Evolutionary conservation across 2,329 filamentous ascomycete species (phyloP), one percentile per base, ranked within the genome.

Genomic region (Nemania sp.): DNA sequence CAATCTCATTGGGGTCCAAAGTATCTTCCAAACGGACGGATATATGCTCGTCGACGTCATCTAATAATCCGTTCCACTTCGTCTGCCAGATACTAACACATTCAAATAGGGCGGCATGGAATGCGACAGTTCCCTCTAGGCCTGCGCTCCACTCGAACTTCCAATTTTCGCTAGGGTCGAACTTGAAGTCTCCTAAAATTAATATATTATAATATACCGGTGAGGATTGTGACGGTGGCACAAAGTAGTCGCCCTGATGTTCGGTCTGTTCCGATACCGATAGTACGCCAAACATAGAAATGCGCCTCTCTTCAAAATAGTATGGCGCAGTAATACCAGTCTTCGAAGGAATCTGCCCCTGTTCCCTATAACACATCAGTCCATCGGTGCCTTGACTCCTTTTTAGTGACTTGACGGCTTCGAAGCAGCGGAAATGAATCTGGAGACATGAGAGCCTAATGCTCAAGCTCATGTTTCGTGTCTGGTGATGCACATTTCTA

Each of bases 181-280:
- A 35, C 5, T 35, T 3, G n/a, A 24, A 7, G 7, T 59, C 56
- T 7, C 26, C 11, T 26, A 59, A 49, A 2, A 35, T n/a, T n/a
- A 59, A 13, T 3, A 59, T 41, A n/a, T 26, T 59, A 59, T 59
- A 59, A n/a, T n/a, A n/a, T n/a, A n/a, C n/a, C n/a, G n/a, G n/a
- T n/a, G n/a, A n/a, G n/a, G n/a, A n/a, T n/a, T n/a, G n/a, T n/a
- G 49, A 59, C 2, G 56, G 18, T 22, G 56, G 56, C 29, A 8
- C 8, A 32, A n/a, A n/a, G n/a, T n/a, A n/a, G n/a, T n/a, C n/a
- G n/a, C n/a, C n/a, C n/a, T n/a, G n/a, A n/a, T n/a, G n/a, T n/a
- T n/a, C n/a, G n/a, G n/a, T 32, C 8, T 53, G 13, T 29, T 5
- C 15, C 15, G 2, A 18, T 8, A 2, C 11, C 2, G 56, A 51